Conservation (phyloP, 805 yeast genomes). For the Candida namnaoensis region DNA sequence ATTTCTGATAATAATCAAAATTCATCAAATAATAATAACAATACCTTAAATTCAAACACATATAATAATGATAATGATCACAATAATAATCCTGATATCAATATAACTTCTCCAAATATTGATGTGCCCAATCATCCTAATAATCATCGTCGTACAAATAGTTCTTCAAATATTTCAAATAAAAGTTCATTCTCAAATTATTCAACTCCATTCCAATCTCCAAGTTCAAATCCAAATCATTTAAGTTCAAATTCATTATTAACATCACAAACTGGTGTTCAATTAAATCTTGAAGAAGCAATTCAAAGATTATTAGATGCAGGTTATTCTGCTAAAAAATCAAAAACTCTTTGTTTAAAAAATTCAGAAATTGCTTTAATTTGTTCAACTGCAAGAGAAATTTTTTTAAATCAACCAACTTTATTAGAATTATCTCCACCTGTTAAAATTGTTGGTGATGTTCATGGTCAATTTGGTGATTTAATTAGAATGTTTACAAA, state of each 20-base stretch:
- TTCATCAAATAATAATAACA: background rate
- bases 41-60: background rate
- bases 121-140: conserved; percentile 16
- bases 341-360: conserved; percentile 82
- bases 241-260: background rate
- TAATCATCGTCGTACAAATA: conserved; percentile 7
- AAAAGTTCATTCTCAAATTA: conserved; percentile 15
- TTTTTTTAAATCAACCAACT: conserved; percentile 85
- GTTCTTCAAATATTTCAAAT: conserved; percentile 9
- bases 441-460: conserved; percentile 83
- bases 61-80: background rate
- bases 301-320: conserved; percentile 91
- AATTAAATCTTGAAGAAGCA: conserved; percentile 68
- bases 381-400: conserved; percentile 83
- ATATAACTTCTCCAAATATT: conserved; percentile 2
- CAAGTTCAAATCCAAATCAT: background rate
- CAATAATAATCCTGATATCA: background rate
- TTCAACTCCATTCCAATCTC: conserved; percentile 7
- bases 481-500: conserved; percentile 83
- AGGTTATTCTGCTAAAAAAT: conserved; percentile 91
- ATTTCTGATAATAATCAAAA: background rate
- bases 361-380: conserved; percentile 82
- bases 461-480: conserved; percentile 95
- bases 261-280: conserved; percentile 2
- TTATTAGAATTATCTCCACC: conserved; percentile 74